phyloP scores from a whole-genome alignment of 768 basidiomycete species.

The Tricholomella constricta region DNA sequence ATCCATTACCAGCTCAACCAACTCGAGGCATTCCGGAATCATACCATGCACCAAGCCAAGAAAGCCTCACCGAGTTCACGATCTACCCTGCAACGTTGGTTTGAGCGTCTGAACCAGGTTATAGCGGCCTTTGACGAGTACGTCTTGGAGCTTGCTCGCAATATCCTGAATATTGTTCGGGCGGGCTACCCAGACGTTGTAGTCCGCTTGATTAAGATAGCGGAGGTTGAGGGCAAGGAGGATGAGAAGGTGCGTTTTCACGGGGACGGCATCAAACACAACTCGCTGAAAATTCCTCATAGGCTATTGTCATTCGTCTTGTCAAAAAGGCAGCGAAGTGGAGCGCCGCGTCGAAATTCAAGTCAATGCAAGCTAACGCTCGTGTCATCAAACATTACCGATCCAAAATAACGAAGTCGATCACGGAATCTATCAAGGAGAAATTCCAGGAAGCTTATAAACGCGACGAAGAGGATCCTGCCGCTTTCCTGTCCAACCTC shows the following conservation, averaged over 20 bases:
- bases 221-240: slow-evolving; percentile 88
- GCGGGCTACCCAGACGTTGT: slow-evolving; percentile 84
- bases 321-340: slow-evolving; percentile 93
- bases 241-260: slow-evolving; percentile 82
- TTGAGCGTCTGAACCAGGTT: slow-evolving; percentile 81
- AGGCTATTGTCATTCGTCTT: slow-evolving; percentile 93
- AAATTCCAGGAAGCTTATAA: slow-evolving; percentile 71
- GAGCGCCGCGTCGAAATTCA: slow-evolving; percentile 92
- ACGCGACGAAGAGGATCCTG: slow-evolving; percentile 62
- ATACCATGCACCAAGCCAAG: slow-evolving; percentile 94
- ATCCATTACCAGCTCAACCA: slow-evolving; percentile 92
- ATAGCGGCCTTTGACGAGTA: slow-evolving; percentile 86
- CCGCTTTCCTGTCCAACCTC: slow-evolving; percentile 74
- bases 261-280: background rate
- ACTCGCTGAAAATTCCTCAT: background rate
- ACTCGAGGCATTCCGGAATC: slow-evolving; percentile 91
- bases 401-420: slow-evolving; percentile 80
- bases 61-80: slow-evolving; percentile 69
- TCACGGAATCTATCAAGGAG: slow-evolving; percentile 73
- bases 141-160: slow-evolving; percentile 73
- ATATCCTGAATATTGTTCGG: slow-evolving; percentile 77
- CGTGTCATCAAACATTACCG: slow-evolving; percentile 95
- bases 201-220: slow-evolving; percentile 90
- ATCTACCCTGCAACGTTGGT: slow-evolving; percentile 72
- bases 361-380: slow-evolving; percentile 90